phyloP scores from a whole-genome alignment of 2,329 filamentous ascomycete genomes.

The Alternaria sp. region DNA sequence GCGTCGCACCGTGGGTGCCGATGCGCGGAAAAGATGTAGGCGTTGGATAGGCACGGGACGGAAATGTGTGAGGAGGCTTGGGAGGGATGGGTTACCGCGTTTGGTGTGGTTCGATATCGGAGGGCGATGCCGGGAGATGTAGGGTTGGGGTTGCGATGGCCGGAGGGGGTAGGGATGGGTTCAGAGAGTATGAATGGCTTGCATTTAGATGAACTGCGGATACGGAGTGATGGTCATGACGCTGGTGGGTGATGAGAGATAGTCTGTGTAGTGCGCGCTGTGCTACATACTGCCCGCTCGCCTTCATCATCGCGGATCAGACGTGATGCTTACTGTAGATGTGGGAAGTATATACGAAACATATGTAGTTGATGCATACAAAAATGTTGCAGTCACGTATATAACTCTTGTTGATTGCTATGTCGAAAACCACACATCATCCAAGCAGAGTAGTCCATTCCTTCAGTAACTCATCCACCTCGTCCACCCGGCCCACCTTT shows the following conservation, averaged over 20 bases:
- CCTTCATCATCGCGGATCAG: too few relatives aligned
- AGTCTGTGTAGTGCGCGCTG: too few relatives aligned
- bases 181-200: too few relatives aligned
- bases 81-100: background rate
- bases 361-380: too few relatives aligned
- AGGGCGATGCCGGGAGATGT: slow-evolving; percentile 1
- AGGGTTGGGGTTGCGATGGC: background rate
- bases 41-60: background rate
- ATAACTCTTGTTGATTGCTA: background rate
- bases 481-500: slow-evolving; percentile 1
- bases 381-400: too few relatives aligned
- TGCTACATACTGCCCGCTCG: too few relatives aligned
- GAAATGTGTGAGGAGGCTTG: background rate
- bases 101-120: slow-evolving; percentile 5
- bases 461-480: slow-evolving; percentile 28
- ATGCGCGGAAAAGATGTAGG: background rate
- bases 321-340: too few relatives aligned
- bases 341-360: too few relatives aligned
- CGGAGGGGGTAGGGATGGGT: background rate
- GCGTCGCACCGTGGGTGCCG: background rate
- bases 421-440: background rate
- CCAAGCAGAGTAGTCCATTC: slow-evolving; percentile 29
- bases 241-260: too few relatives aligned
- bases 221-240: background rate
- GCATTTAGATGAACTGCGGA: too few relatives aligned